phyloP scores from a whole-genome alignment of 116 monocot species.

The Dioscorea cayenensis region DNA sequence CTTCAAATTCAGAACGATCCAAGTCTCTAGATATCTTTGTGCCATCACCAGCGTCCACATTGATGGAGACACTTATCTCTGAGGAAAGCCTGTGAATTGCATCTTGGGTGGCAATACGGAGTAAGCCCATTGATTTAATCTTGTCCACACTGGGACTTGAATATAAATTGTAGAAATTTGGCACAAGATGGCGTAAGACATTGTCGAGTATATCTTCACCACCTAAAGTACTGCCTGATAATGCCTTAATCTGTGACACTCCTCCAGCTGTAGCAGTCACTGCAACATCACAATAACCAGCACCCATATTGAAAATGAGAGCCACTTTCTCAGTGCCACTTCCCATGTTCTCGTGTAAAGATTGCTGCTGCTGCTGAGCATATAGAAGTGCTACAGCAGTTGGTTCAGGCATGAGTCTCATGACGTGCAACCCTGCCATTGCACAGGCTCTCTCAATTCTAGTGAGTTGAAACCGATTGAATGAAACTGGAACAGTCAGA shows the following conservation, averaged over 20 bases:
- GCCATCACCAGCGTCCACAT: conserved; percentile 39
- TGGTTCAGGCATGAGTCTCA: conserved; percentile 79
- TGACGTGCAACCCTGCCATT: conserved; percentile 63
- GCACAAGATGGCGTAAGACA: conserved; percentile 35
- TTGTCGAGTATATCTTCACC: conserved; percentile 77
- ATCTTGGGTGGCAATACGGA: conserved; percentile 41
- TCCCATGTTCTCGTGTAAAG: conserved; percentile 39
- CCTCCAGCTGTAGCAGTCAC: conserved; percentile 64
- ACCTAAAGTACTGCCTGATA: conserved; percentile 37
- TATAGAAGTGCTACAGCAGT: conserved; percentile 73
- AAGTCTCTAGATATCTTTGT: conserved; percentile 26
- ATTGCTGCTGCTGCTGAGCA: conserved; percentile 63
- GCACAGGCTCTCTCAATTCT: conserved; percentile 76
- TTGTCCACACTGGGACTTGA: conserved; percentile 23
- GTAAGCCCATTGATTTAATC: conserved; percentile 32
- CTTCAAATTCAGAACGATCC: conserved; percentile 44
- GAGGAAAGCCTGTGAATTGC: conserved; percentile 58
- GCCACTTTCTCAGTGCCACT: conserved; percentile 65
- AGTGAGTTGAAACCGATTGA: conserved; percentile 74
- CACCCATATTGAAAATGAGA: conserved; percentile 83
- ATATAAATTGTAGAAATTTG: conserved; percentile 36
- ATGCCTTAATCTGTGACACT: conserved; percentile 69
- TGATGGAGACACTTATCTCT: conserved; percentile 27
- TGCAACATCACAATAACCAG: conserved; percentile 74
- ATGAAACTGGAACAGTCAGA: conserved; percentile 71